Evolutionary conservation across 306 rosid species (phyloP).

Genomic region (Begonia masoniana): DNA sequence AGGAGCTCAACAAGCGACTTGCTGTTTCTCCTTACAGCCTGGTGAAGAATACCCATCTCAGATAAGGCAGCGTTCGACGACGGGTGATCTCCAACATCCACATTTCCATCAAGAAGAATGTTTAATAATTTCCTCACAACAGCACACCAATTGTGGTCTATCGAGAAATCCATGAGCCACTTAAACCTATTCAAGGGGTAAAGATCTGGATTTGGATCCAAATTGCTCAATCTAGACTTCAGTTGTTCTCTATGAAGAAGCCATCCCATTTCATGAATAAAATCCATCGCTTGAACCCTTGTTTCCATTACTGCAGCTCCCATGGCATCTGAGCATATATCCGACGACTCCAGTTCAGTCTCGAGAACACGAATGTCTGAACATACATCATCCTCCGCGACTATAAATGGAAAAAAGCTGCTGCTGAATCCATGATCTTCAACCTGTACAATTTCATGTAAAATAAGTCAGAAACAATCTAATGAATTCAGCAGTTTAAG

Average conservation of each 20-base stretch:
- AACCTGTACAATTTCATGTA: constrained; percentile 32
- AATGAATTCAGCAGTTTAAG: no score
- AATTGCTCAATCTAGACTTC: constrained; percentile 45
- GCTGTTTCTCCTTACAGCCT: constrained; percentile 66
- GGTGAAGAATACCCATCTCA: constrained; percentile 70
- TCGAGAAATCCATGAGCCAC: constrained; percentile 75
- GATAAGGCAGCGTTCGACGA: constrained; percentile 46
- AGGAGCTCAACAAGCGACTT: constrained; percentile 61
- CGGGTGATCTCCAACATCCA: constrained; percentile 43
- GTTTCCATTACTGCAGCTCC: constrained; percentile 36
- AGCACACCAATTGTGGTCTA: constrained; percentile 88
- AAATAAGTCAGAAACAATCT: not conserved
- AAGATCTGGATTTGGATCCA: constrained; percentile 39
- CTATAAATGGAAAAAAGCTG: constrained; percentile 81
- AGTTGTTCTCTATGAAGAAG: constrained; percentile 59
- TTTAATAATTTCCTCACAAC: constrained; percentile 62
- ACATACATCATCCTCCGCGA: constrained; percentile 77
- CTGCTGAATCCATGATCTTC: constrained; percentile 81
- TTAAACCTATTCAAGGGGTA: constrained; percentile 51
- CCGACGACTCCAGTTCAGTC: constrained; percentile 39
- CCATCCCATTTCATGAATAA: constrained; percentile 91
- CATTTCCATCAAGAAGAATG: constrained; percentile 49
- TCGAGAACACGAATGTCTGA: constrained; percentile 71
- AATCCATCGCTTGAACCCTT: constrained; percentile 57
- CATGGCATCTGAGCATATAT: constrained; percentile 10